Percentiles rank a stretch among this genome's conserved stretches.
These are phyloP conservation scores for Microthlaspi erraticum DNA, from an alignment of 345 rosid genomes.

Conservation along the genomic window DNA sequence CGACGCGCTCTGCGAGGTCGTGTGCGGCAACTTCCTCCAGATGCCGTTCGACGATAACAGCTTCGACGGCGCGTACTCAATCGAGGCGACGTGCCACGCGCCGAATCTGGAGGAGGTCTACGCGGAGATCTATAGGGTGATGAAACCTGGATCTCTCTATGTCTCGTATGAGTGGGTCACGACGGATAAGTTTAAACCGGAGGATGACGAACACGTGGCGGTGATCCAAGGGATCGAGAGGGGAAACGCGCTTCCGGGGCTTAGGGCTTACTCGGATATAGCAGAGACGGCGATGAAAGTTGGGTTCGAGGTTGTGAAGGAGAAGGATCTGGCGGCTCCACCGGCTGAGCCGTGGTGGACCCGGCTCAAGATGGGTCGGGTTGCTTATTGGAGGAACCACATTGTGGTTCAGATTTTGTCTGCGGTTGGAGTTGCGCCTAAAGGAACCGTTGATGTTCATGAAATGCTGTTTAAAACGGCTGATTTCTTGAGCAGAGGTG, in stretches of 20 bases:
- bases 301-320: conserved; percentile 84
- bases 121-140: conserved; percentile 78
- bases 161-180: conserved; percentile 98
- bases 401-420: conserved; percentile 69
- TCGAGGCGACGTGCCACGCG: conserved; percentile 99
- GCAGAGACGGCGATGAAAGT: conserved; percentile 69
- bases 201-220: conserved; percentile 69
- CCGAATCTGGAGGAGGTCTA: conserved; percentile 91
- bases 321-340: conserved; percentile 87
- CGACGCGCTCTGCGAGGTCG: conserved; percentile 84
- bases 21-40: conserved; percentile 85
- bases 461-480: conserved; percentile 92
- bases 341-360: conserved; percentile 93
- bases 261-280: conserved; percentile 67
- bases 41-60: conserved; percentile 82
- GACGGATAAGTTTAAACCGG: conserved; percentile 61
- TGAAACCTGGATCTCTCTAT: conserved; percentile 84
- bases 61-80: conserved; percentile 97
- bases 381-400: conserved; percentile 98
- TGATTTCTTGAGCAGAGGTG: conserved; percentile 79
- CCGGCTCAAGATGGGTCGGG: conserved; percentile 84
- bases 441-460: conserved; percentile 97
- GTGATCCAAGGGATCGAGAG: conserved; percentile 90
- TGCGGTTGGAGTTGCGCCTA: conserved; percentile 83
- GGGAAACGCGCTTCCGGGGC: conserved; percentile 92